Conservation (phyloP, 2,329 filamentous ascomycete species). For the Botrytis aclada region DNA sequence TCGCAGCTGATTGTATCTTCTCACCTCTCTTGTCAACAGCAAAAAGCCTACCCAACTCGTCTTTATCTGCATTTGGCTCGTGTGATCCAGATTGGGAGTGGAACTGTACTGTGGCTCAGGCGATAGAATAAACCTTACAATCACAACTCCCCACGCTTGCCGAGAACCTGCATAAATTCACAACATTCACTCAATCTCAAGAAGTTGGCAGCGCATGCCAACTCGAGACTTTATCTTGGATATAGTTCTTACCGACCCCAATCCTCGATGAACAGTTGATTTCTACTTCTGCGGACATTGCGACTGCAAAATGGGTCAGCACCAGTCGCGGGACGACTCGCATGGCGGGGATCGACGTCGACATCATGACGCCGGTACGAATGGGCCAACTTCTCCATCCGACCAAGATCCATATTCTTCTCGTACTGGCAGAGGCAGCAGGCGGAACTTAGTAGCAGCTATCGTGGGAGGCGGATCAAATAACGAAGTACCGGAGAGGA, state of each 20-base stretch:
- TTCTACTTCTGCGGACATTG: constrained; percentile 28
- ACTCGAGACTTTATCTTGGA: constrained; percentile 18
- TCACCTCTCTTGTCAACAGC: background rate
- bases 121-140: constrained; percentile 12
- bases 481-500: constrained; percentile 46
- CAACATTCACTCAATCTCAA: constrained; percentile 24
- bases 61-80: constrained; percentile 28
- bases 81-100: constrained; percentile 23
- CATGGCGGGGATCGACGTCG: constrained; percentile 24
- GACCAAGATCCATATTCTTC: constrained; percentile 32
- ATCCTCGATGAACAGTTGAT: constrained; percentile 33
- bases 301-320: constrained; percentile 37
- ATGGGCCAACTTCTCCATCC: constrained; percentile 29
- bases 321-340: constrained; percentile 34
- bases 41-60: constrained; percentile 7
- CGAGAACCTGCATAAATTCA: constrained; percentile 30
- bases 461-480: constrained; percentile 33
- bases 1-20: constrained; percentile 27
- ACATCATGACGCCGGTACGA: constrained; percentile 25
- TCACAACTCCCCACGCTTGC: constrained; percentile 31
- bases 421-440: constrained; percentile 32
- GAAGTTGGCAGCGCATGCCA: constrained; percentile 11
- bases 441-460: constrained; percentile 37
- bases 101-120: constrained; percentile 22
- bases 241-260: background rate